Base-by-base conservation (phyloP, 1,284 basidiomycete species). In the Quambalaria eucalypti region DNA sequence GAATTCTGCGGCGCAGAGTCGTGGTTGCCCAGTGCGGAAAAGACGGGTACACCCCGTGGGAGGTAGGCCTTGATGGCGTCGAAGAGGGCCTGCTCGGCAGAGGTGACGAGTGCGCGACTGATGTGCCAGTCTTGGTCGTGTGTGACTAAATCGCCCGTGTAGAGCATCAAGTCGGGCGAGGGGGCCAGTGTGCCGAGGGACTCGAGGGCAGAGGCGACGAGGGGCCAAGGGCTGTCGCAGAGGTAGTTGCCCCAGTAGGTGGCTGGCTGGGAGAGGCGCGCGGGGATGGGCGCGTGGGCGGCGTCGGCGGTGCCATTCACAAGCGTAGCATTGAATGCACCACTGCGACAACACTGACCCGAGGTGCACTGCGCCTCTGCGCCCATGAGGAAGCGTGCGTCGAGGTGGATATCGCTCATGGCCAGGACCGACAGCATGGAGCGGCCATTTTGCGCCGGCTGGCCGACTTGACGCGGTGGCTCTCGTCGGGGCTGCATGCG, bases 401-500 rank as follows among this genome's bases (percentile, higher is more conserved):
- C 87, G 51, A 89, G 77, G 74, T 89, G 87, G 57, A 87, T 79
- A 66, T 89, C 87, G 0, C 85, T 87, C 14, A 88, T 63, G 68
- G 89, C 87, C 47, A 88, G 76, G 1, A 88, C 83, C 66, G 85
- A 87, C 39, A 88, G 76, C 47, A 82, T 79, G 7, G 29, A 23
- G 8, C 30, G 28, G 9, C 31, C 25, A 25, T 23, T 36, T 23
- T 33, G 30, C 2, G 29, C 25, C 26, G 25, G 21, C 23, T 51
- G 31, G 23, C 31, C 28, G 16, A 16, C n/a, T 12, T 30, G 16
- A n/a, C 8, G n/a, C 5, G 21, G 9, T 9, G 25, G 21, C 14
- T 54, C 44, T 28, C 38, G 16, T 14, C 30, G 19, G 1, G 29
- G 33, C 14, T 26, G 28, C 3, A 6, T 16, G 40, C 50, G 42